These are phyloP conservation scores for Trichoderma parareesei DNA, from an alignment of 495 filamentous ascomycete species.

Conservation along the genomic window DNA sequence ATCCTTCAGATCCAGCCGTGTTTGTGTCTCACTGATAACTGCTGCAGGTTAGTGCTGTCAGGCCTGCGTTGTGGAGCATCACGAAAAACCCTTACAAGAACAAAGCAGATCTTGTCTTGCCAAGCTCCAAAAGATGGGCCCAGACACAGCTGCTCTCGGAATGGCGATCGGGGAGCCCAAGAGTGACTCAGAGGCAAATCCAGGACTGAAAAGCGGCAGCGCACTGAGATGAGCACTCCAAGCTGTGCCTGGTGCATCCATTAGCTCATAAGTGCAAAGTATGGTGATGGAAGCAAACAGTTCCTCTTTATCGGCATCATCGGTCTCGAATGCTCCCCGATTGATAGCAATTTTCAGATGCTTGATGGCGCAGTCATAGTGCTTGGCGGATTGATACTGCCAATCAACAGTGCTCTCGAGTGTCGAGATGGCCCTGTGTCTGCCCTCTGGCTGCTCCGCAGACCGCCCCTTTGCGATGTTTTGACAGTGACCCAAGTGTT, in stretches of 20 bases:
- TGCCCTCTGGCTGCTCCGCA: background rate
- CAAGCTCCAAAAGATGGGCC: background rate
- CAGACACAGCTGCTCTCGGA: background rate
- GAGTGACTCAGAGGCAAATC: background rate
- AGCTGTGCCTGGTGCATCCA: slow-evolving; percentile 2
- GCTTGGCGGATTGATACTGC: slow-evolving; percentile 1
- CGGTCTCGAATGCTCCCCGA: background rate
- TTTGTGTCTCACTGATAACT: slow-evolving; percentile 4
- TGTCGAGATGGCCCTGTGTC: background rate
- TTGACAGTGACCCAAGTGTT: slow-evolving; percentile 2
- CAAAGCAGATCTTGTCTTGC: slow-evolving; percentile 4
- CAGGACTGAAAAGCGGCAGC: background rate
- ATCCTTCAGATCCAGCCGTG: background rate
- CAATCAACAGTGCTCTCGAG: background rate
- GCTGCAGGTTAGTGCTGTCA: background rate
- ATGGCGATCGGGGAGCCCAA: slow-evolving; percentile 4
- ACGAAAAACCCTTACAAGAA: background rate
- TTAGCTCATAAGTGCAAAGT: background rate
- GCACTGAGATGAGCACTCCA: slow-evolving; percentile 4
- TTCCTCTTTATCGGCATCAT: slow-evolving; percentile 4
- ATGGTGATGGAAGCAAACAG: background rate
- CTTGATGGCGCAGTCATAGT: background rate
- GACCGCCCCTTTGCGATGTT: background rate
- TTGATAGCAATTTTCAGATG: background rate
- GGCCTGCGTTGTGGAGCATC: too few species aligned